Evolutionary conservation across 371 early-diverging fungal genomes (phyloP).

Genomic region (Zancudomyces culisetae): DNA sequence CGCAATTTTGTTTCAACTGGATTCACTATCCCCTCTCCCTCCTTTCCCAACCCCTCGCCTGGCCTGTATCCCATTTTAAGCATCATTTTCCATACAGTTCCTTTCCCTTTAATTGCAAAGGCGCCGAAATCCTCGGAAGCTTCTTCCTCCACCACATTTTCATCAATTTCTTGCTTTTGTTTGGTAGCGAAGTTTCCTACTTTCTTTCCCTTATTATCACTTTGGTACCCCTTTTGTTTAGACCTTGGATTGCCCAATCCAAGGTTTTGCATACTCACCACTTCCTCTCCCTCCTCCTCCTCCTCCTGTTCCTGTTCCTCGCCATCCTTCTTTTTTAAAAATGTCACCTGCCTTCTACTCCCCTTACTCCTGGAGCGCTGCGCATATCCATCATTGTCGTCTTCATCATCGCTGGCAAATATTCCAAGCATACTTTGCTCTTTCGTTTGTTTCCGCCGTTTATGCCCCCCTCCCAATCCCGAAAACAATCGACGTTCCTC

Average conservation of each 20-base stretch:
- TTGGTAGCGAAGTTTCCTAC: background rate
- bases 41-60: constrained; percentile 59
- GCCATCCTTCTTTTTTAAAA: background rate
- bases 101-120: constrained; percentile 49
- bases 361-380: background rate
- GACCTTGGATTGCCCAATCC: too few species aligned
- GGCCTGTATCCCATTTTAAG: constrained; percentile 60
- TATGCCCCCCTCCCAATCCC: background rate
- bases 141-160: too few species aligned
- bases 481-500: background rate
- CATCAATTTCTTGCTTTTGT: too few species aligned
- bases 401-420: constrained; percentile 23
- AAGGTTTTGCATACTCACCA: too few species aligned
- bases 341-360: background rate
- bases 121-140: constrained; percentile 48
- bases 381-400: background rate
- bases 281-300: too few species aligned
- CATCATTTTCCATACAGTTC: constrained; percentile 59
- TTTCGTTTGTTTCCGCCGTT: constrained; percentile 5
- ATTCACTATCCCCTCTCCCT: constrained; percentile 64
- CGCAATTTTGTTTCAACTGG: constrained; percentile 73
- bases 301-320: background rate
- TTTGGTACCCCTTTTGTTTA: too few species aligned
- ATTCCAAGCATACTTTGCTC: constrained; percentile 23
- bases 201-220: background rate